Conservation (phyloP, 2,329 filamentous ascomycete species). For the Fusarium torulosum region DNA sequence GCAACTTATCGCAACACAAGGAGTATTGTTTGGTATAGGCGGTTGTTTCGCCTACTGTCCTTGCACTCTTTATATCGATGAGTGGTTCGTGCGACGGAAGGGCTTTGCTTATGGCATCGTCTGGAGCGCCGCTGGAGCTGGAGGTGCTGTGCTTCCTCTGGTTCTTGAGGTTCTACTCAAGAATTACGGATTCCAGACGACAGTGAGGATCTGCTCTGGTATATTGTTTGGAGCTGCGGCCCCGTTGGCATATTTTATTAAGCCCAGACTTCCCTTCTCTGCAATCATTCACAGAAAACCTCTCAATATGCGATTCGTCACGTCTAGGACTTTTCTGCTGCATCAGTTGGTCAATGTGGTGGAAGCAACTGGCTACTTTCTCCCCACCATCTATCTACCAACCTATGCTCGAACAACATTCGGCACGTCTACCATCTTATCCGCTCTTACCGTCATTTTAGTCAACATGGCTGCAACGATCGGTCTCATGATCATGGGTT, state of each 20-base stretch:
- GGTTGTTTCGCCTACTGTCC: conserved; percentile 66
- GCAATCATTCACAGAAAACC: conserved; percentile 48
- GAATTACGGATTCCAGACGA: conserved; percentile 58
- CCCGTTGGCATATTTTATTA: conserved; percentile 65
- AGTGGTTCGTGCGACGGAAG: conserved; percentile 62
- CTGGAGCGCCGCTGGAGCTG: conserved; percentile 52
- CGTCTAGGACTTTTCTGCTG: conserved; percentile 64
- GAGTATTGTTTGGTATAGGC: conserved; percentile 67
- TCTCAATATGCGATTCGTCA: conserved; percentile 61
- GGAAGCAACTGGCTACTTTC: conserved; percentile 69
- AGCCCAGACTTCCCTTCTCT: conserved; percentile 60
- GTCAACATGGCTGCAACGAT: conserved; percentile 68
- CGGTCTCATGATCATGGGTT: conserved; percentile 58
- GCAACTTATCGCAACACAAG: conserved; percentile 68
- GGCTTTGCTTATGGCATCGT: conserved; percentile 68
- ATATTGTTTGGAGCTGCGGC: conserved; percentile 61
- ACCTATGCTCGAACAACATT: conserved; percentile 63
- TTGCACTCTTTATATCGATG: conserved; percentile 66
- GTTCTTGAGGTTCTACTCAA: conserved; percentile 61
- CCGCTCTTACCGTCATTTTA: conserved; percentile 65
- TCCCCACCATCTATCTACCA: conserved; percentile 69
- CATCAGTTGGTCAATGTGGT: conserved; percentile 67
- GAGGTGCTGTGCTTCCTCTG: conserved; percentile 62
- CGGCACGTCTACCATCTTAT: conserved; percentile 58
- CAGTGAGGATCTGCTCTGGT: conserved; percentile 61